Base-by-base conservation (phyloP, 371 early-diverging fungal species). In the Mucor irregularis region DNA sequence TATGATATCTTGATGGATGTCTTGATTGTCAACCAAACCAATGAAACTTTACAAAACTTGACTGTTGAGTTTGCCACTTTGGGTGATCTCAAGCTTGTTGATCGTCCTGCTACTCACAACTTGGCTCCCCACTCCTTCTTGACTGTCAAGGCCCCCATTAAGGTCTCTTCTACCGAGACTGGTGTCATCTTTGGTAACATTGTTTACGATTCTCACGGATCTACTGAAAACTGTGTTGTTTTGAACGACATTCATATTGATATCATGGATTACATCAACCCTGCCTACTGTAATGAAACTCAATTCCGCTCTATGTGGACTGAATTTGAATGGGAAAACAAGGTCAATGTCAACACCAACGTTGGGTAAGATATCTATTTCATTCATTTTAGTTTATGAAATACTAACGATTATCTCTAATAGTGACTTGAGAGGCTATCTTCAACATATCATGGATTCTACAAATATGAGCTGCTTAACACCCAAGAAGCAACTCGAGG, bases 251-350 rank as follows among this genome's bases (percentile, higher is more conserved):
- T 98, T 51, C 96, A 95, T 62, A 91, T 97, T 64, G 99, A 98
- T 64, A 98, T 98, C 61, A 94, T 97, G 94, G 98, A 98, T 69
- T 97, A 97, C 69, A 96, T 98, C 73, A 91, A 94, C 56, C 95
- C 97, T 19, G 93, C 94, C 28, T 75, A 73, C 51, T 96, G 96
- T 79, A 89, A 85, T 25, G 94, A 95, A 65, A 90, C 90, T 34
- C 91, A 88, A 84, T 98, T 98, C 91, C 87, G 95, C 47, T 73
- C 85, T 61, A 96, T 95, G 95, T 98, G 99, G 99, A 90, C 90
- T 49, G 96, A 96, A 74, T 97, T 97, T 76, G 98, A 98, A 76
- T 98, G 99, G 99, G 99, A 98, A 72, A 98, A 98, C 84, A 97
- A 97, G 85, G 94, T 98, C 63, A 93, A 92, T 56, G 95, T 97